These are phyloP conservation scores for button mushroom (Agaricus bisporus) DNA, from an alignment of 768 basidiomycete species.

Conservation along the genomic window DNA sequence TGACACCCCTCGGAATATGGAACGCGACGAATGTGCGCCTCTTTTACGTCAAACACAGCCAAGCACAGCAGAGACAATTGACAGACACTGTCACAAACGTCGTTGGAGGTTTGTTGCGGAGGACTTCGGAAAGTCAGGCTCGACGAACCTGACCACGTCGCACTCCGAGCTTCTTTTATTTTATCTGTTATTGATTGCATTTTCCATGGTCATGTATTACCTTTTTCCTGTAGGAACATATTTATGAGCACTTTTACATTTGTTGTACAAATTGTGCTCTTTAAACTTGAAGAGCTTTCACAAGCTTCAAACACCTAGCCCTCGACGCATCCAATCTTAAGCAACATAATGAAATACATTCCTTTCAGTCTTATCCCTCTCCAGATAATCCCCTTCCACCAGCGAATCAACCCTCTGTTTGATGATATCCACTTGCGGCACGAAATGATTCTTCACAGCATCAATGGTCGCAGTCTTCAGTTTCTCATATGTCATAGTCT, in stretches of 20 bases:
- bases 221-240: background rate
- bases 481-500: conserved; percentile 74
- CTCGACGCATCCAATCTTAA: conserved; percentile 10
- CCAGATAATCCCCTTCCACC: conserved; percentile 84
- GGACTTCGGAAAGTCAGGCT: conserved; percentile 30
- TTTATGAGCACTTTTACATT: too few species aligned
- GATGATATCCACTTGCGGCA: conserved; percentile 77
- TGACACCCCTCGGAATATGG: conserved; percentile 87
- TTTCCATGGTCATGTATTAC: background rate
- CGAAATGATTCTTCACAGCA: conserved; percentile 83
- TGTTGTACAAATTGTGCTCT: too few species aligned
- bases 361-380: conserved; percentile 66
- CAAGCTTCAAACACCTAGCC: too few species aligned
- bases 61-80: conserved; percentile 60
- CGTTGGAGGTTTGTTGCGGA: conserved; percentile 69
- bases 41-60: conserved; percentile 88
- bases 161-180: background rate
- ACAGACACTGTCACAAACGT: conserved; percentile 77
- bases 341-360: conserved; percentile 79
- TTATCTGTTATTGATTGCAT: background rate
- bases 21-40: conserved; percentile 83
- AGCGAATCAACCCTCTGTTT: conserved; percentile 79
- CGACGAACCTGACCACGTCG: conserved; percentile 7
- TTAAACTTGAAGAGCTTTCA: too few species aligned
- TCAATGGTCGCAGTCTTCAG: conserved; percentile 81